Percentiles rank a stretch among this genome's conserved stretches.
phyloP scores from a whole-genome alignment of 176 grass and related monocot species.

The Ensete glaucum region DNA sequence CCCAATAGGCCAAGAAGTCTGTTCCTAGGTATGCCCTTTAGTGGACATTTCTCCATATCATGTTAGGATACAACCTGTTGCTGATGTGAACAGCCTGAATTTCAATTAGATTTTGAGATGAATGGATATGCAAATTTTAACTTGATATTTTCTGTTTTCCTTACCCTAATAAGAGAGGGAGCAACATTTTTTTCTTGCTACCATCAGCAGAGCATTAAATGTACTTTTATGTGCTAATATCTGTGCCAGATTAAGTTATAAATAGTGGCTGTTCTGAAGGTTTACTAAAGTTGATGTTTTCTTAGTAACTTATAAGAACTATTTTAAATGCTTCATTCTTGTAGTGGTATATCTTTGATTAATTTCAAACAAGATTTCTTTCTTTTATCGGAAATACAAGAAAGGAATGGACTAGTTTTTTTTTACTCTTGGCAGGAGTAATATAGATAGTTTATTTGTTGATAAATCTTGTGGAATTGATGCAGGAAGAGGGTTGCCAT shows the following conservation, averaged over 20 bases:
- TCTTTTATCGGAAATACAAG: not conserved
- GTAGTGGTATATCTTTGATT: not conserved
- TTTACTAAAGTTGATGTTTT: not conserved
- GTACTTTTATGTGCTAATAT: not conserved
- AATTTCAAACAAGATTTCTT: not conserved
- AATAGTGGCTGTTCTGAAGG: not conserved
- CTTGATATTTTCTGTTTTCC: too few relatives aligned
- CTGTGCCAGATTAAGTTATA: not conserved
- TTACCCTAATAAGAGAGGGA: too few relatives aligned
- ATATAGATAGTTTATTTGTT: not conserved
- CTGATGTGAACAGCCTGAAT: too few relatives aligned
- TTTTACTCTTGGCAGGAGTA: not conserved
- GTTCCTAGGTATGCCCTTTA: too few relatives aligned
- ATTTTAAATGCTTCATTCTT: not conserved
- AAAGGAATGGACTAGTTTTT: not conserved
- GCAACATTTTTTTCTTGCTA: not conserved
- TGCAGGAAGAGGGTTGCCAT: constrained; percentile 94
- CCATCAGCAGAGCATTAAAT: not conserved
- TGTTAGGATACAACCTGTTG: too few relatives aligned
- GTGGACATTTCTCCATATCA: too few relatives aligned
- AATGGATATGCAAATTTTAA: too few relatives aligned
- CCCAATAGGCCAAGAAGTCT: too few relatives aligned
- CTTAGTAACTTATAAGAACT: not conserved
- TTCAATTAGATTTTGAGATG: too few relatives aligned
- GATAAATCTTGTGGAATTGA: not conserved